Percentiles rank a stretch among this genome's conserved stretches.
Conservation (phyloP, 2,329 filamentous ascomycete genomes). For the Diplodia corticola region DNA sequence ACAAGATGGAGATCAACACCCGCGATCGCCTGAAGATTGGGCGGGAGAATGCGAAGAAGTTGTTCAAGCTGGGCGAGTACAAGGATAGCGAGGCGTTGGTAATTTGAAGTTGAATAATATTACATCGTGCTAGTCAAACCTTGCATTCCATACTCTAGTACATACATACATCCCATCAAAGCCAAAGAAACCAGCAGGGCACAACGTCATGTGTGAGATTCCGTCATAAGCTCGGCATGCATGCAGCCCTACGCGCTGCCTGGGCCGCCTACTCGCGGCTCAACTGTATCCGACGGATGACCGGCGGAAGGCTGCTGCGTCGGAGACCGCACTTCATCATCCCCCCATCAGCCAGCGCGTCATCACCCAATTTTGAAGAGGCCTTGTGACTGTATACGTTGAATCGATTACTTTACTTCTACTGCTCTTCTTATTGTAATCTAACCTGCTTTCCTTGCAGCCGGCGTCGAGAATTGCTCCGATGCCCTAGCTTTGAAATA, state of each 20-base stretch:
- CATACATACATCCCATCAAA: too few species aligned
- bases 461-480: background rate
- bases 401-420: background rate
- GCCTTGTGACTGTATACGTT: background rate
- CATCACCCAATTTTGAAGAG: background rate
- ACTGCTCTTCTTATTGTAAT: background rate
- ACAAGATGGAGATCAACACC: slow-evolving; percentile 18
- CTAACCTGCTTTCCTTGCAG: background rate
- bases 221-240: background rate
- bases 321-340: background rate
- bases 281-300: background rate
- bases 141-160: too few species aligned
- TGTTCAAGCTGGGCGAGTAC: slow-evolving; percentile 38
- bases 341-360: background rate
- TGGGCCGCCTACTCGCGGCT: slow-evolving; percentile 1
- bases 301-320: background rate
- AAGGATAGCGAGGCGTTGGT: slow-evolving; percentile 28
- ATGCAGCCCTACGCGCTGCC: background rate
- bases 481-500: background rate
- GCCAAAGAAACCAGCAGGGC: too few species aligned
- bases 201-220: background rate
- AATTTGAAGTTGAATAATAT: background rate
- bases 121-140: background rate
- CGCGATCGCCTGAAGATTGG: slow-evolving; percentile 42
- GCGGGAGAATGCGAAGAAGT: slow-evolving; percentile 48